Evolutionary conservation across 345 rosid genomes (phyloP), one percentile per base, ranked within the genome.

Genomic region (Brassica cretica): DNA sequence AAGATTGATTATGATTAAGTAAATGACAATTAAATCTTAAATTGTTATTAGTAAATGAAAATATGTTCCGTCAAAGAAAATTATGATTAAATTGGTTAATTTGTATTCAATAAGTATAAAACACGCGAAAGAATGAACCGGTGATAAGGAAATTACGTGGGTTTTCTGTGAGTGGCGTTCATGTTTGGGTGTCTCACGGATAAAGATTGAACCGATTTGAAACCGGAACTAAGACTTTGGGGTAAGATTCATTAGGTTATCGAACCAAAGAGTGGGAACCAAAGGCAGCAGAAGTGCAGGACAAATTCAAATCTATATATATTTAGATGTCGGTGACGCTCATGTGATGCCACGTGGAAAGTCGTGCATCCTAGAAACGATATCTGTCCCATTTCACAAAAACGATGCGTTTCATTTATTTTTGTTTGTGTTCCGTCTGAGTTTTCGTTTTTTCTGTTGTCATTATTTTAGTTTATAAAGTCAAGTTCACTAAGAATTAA

Each of bases 201-300:
- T 56, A 8, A 19, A 10, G 64, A 60, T 24, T 59, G 66, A 63
- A 18, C 51, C 69, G 15, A 41, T 29, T 15, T 24, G 21, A 29
- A 69, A 69, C 60, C 46, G 44, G 46, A n/a, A 69, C 62, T 24
- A 18, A 9, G 59, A 44, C 11, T 66, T 66, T 44, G 11, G 71
- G 70, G 19, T 66, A 19, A 41, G 56, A 66, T 5, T 21, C 44
- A 19, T 66, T 12, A 44, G 5, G 9, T 12, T 41, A 46, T 14
- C 53, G 30, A 66, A 37, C 30, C 16, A 66, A 49, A 64, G 15
- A 37, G 33, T 14, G 19, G 58, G 14, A 24, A 6, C 35, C 12
- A 44, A 67, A 44, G 35, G 58, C 33, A 67, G 71, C 55, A 68
- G 25, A 24, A 14, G 21, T 2, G 3, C 24, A 12, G 9, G 25